Evolutionary conservation across 1,284 basidiomycete genomes (phyloP), one percentile per base, ranked within the genome.

Genomic region (Megacollybia platyphylla): DNA sequence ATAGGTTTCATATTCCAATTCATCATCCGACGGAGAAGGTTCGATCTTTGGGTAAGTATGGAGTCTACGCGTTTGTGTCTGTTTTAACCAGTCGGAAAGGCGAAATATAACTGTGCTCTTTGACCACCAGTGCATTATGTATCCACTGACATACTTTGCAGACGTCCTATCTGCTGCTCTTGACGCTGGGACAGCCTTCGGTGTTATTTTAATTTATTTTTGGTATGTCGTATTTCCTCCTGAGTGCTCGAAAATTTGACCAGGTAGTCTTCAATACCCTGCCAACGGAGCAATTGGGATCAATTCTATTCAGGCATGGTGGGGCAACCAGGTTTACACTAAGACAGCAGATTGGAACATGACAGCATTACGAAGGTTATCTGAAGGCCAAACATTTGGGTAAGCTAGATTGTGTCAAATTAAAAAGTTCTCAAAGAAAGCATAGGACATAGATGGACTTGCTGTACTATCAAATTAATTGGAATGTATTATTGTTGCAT

Each of bases 221-320:
- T 44, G 34, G 36, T 36, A 15, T 35, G 36, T 45, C 5, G 11
- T 65, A 7, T 76, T 70, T 3, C 55, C 79, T 48, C 55, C 79
- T 48, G 73, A 73, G 55, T 67, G 76, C 31, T 76, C 77, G n/a
- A 65, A 81, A 8, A 78, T 79, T 47, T 76, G 82, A 44, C 83
- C 82, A 64, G 85, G 84, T 65, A 59, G 58, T 43, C 61, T 86
- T 36, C 74, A 83, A 55, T 85, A 76, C 50, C 82, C 82, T 2
- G 52, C 50, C 47, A 68, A 79, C 46, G 77, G 76, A n/a, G 58
- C 56, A 8, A 81, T 85, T 49, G 79, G 80, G 18, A 18, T 49
- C 27, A 57, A 64, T 39, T 77, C 54, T 1, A 58, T 85, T 37
- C 71, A 73, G 48, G 44, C 44, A 2, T 86, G 82, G 83, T 86